phyloP scores from a whole-genome alignment of 208 protist species.

The Wallacemonas sp. region DNA sequence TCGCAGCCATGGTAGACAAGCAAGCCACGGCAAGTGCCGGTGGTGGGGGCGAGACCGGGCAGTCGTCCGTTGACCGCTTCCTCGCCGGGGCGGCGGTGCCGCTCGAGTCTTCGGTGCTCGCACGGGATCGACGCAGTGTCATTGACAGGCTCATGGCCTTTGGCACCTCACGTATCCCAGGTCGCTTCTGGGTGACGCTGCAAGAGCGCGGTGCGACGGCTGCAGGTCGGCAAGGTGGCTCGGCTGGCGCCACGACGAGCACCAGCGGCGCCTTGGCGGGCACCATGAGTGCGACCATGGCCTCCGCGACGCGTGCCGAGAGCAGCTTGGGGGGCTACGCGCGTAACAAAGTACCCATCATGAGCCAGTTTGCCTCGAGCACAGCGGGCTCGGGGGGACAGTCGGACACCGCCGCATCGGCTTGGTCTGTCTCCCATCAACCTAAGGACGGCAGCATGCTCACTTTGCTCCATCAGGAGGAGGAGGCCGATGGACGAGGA shows the following conservation, averaged over 20 bases:
- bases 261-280: neutral
- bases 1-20: neutral
- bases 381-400: neutral
- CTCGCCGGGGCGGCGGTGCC: neutral
- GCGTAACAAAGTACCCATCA: conserved; percentile 1
- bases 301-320: neutral
- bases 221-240: neutral
- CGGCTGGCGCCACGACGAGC: no score
- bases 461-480: neutral
- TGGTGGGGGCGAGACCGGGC: neutral
- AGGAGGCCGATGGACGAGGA: neutral
- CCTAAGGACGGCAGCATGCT: conserved; percentile 2
- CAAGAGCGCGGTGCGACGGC: conserved; percentile 16
- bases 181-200: conserved; percentile 68
- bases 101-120: conserved; percentile 19
- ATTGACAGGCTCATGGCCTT: conserved; percentile 55
- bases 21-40: no score
- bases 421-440: neutral
- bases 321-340: conserved; percentile 10
- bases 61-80: neutral
- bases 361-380: neutral
- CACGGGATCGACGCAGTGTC: conserved; percentile 31
- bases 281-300: neutral
- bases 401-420: neutral
- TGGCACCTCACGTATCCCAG: conserved; percentile 60